These are phyloP conservation scores for Paraphaeosphaeria minitans DNA, from an alignment of 2,329 filamentous ascomycete species.

Conservation along the genomic window DNA sequence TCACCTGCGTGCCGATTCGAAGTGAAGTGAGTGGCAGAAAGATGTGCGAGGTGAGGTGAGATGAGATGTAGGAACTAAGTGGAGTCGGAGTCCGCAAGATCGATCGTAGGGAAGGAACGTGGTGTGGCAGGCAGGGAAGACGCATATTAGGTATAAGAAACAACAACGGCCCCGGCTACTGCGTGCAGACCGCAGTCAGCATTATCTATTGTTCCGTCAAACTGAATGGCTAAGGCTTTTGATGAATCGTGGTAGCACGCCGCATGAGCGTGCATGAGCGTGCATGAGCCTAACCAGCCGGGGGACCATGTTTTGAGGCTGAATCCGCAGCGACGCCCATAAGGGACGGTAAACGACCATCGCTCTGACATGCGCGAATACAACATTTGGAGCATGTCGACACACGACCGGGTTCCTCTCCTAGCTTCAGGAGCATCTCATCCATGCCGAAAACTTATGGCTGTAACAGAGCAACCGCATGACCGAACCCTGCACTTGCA, in stretches of 20 bases:
- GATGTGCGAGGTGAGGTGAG: not conserved
- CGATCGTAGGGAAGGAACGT: not conserved
- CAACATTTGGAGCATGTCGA: not conserved
- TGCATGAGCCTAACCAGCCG: not conserved
- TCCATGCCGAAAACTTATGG: not conserved
- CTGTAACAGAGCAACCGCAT: too few relatives aligned
- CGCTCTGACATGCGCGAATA: not conserved
- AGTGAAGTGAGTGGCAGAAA: not conserved
- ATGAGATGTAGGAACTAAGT: not conserved
- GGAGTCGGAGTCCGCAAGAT: not conserved
- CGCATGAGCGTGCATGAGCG: not conserved
- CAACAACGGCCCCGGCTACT: not conserved
- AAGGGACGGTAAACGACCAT: not conserved
- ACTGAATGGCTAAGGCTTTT: not conserved
- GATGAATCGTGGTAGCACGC: not conserved
- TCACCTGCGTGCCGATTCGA: conserved; percentile 2
- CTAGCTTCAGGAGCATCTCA: not conserved
- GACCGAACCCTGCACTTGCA: not conserved
- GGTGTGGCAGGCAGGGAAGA: not conserved
- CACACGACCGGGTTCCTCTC: not conserved
- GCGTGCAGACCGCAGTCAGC: not conserved
- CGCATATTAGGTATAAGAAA: not conserved
- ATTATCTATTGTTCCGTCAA: not conserved
- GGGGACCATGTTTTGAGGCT: not conserved
- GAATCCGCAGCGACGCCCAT: not conserved